A percentile compares a stretch with the other conserved stretches of the same genome.
phyloP scores from a whole-genome alignment of 116 monocot genomes.

The Phalaenopsis hybrid region DNA sequence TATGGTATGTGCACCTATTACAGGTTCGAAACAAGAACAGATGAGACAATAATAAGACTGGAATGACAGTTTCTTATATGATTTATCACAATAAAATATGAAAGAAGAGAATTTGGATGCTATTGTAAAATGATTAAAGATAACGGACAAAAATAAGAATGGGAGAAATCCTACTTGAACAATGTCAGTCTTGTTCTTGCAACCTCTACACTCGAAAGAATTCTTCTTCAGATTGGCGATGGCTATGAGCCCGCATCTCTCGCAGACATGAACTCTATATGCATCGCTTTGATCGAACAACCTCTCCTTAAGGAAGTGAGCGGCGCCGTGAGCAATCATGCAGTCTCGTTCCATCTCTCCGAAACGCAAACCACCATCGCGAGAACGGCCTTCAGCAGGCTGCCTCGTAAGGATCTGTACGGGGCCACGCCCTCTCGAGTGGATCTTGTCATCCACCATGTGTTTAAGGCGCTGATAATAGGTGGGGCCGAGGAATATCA shows the following conservation, averaged over 20 bases:
- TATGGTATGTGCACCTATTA: slow-evolving; percentile 90
- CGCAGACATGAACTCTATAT: slow-evolving; percentile 97
- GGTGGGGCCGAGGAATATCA: slow-evolving; percentile 98
- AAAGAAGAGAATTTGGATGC: not conserved
- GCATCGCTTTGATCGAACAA: slow-evolving; percentile 97
- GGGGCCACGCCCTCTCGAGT: slow-evolving; percentile 92
- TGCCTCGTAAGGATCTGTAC: slow-evolving; percentile 97
- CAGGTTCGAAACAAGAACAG: not conserved
- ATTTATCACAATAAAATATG: not conserved
- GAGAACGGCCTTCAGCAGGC: slow-evolving; percentile 93
- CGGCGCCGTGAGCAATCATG: slow-evolving; percentile 99
- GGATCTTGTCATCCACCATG: slow-evolving; percentile 99
- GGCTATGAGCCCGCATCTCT: slow-evolving; percentile 87
- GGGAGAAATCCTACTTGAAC: slow-evolving; percentile 58
- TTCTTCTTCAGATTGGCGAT: slow-evolving; percentile 96
- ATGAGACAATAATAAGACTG: not conserved
- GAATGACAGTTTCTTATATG: too few species aligned
- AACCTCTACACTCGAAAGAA: slow-evolving; percentile 95
- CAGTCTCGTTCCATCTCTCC: slow-evolving; percentile 99
- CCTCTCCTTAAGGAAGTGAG: slow-evolving; percentile 89
- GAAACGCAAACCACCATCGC: slow-evolving; percentile 92
- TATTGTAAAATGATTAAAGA: too few species aligned
- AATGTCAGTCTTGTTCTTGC: slow-evolving; percentile 99
- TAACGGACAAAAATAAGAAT: not conserved
- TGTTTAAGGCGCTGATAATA: slow-evolving; percentile 98